Percentiles rank a stretch among this genome's conserved stretches.
These are phyloP conservation scores for Sanghuangporus weigelae DNA, from an alignment of 1,284 basidiomycete species.

Conservation along the genomic window DNA sequence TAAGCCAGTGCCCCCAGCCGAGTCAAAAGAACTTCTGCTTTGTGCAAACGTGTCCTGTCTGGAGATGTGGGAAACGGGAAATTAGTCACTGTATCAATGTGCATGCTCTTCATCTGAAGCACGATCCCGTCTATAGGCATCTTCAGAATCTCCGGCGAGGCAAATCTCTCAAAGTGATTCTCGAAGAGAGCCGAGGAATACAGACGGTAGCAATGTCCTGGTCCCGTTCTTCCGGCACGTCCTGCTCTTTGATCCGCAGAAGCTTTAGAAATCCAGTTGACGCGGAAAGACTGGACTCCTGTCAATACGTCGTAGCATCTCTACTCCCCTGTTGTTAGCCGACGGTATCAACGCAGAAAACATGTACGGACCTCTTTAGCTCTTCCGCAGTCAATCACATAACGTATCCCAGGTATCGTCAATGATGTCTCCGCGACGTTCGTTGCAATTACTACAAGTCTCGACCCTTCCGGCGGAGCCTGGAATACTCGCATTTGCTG, in stretches of 20 bases:
- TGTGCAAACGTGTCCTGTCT: conserved; percentile 70
- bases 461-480: conserved; percentile 53
- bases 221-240: conserved; percentile 73
- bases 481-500: conserved; percentile 75
- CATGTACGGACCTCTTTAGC: conserved; percentile 68
- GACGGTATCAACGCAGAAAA: background rate
- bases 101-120: conserved; percentile 99
- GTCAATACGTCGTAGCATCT: conserved; percentile 53
- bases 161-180: conserved; percentile 85
- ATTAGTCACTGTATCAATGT: conserved; percentile 93
- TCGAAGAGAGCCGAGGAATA: conserved; percentile 81
- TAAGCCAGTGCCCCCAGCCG: conserved; percentile 80
- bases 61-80: conserved; percentile 99
- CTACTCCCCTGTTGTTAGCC: conserved; percentile 23
- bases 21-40: conserved; percentile 79
- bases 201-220: conserved; percentile 75
- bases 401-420: conserved; percentile 73
- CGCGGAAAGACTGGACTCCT: conserved; percentile 68
- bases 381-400: conserved; percentile 74
- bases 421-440: conserved; percentile 80
- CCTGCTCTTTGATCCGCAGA: conserved; percentile 70
- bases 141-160: conserved; percentile 89
- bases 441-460: conserved; percentile 70
- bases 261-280: conserved; percentile 75
- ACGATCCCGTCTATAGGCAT: conserved; percentile 98